Percentiles rank a stretch among this genome's conserved stretches.
phyloP scores from a whole-genome alignment of 805 yeast genomes.

The Debaryomyces tyrocola region DNA sequence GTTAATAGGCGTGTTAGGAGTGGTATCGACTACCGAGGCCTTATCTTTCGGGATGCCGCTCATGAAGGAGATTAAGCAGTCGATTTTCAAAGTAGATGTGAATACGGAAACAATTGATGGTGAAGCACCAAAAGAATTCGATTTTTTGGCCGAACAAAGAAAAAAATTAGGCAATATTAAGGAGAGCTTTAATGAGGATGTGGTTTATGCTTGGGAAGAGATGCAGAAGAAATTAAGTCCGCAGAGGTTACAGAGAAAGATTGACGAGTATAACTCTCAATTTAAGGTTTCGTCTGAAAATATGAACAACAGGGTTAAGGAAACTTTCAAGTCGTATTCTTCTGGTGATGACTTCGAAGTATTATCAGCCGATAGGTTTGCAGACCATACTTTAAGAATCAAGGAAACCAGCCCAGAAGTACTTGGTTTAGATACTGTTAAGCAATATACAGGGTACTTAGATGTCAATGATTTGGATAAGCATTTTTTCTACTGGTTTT shows the following conservation, averaged over 20 bases:
- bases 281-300: constrained; percentile 3
- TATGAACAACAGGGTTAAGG: constrained; percentile 10
- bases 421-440: constrained; percentile 36
- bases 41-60: constrained; percentile 2
- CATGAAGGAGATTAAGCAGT: constrained; percentile 4
- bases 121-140: neutral
- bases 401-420: constrained; percentile 34
- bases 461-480: constrained; percentile 45
- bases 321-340: constrained; percentile 1
- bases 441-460: constrained; percentile 41
- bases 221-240: constrained; percentile 10
- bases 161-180: constrained; percentile 4
- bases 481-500: constrained; percentile 91
- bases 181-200: constrained; percentile 6
- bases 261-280: constrained; percentile 8
- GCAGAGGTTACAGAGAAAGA: constrained; percentile 6
- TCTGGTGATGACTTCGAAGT: constrained; percentile 14
- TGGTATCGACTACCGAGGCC: constrained; percentile 8
- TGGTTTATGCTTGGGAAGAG: constrained; percentile 16
- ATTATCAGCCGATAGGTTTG: constrained; percentile 19
- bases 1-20: constrained; percentile 8
- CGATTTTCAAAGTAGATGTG: constrained; percentile 4
- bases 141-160: neutral
- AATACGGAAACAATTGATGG: neutral
- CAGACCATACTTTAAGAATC: constrained; percentile 28